Conservation (phyloP, 495 filamentous ascomycete genomes). For the Staphylotrichum tortipilum region DNA sequence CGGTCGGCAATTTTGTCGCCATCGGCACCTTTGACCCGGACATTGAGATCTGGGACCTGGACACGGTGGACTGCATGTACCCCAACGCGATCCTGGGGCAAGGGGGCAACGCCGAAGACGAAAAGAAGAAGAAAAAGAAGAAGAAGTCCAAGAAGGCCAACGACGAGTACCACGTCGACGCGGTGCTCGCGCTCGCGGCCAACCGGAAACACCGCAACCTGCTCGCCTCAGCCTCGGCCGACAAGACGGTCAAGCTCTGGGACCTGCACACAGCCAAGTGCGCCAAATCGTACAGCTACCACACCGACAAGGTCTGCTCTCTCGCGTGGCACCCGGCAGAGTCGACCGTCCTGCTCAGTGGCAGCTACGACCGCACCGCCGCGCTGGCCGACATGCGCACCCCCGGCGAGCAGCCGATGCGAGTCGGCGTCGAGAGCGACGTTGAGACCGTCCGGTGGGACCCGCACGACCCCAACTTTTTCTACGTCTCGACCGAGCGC, state of each 20-base stretch:
- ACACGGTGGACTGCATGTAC: conserved; percentile 93
- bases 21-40: conserved; percentile 96
- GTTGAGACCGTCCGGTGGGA: conserved; percentile 91
- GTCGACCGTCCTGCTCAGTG: conserved; percentile 79
- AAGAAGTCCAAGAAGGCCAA: conserved; percentile 78
- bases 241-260: conserved; percentile 96
- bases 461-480: conserved; percentile 81
- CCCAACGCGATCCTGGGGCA: conserved; percentile 95
- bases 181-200: conserved; percentile 78
- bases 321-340: conserved; percentile 84
- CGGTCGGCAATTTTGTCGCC: conserved; percentile 78
- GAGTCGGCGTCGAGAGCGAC: conserved; percentile 90
- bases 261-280: conserved; percentile 85
- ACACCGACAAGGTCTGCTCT: conserved; percentile 92
- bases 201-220: conserved; percentile 91
- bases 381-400: conserved; percentile 90
- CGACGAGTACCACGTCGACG: conserved; percentile 88
- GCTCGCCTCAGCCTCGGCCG: conserved; percentile 90
- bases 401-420: conserved; percentile 63
- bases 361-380: conserved; percentile 88
- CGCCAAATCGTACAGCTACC: conserved; percentile 88
- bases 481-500: conserved; percentile 89
- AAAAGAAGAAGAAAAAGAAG: conserved; percentile 68
- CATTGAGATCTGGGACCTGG: conserved; percentile 97
- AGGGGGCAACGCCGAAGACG: conserved; percentile 43